These are phyloP conservation scores for Apiospora phragmitis DNA, from an alignment of 2,329 filamentous ascomycete species.

Conservation along the genomic window DNA sequence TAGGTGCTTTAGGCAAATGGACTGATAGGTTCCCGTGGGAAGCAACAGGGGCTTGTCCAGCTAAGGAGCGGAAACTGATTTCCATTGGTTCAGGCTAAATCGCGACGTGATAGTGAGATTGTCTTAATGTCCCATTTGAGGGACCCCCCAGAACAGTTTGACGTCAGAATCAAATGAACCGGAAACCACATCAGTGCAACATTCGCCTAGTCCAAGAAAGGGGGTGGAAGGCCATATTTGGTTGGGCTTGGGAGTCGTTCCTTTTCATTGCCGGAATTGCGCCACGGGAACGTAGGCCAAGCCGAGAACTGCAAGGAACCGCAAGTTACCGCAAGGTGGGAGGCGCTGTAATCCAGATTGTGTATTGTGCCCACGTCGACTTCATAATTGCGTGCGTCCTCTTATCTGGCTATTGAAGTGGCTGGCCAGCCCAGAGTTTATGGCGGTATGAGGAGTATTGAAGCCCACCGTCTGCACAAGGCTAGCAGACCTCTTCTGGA, in stretches of 20 bases:
- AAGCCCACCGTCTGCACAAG: not conserved
- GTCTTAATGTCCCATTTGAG: not conserved
- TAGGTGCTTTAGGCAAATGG: not conserved
- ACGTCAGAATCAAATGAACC: not conserved
- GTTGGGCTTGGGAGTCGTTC: not conserved
- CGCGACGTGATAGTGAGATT: not conserved
- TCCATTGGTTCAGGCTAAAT: conserved; percentile 5
- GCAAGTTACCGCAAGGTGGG: not conserved
- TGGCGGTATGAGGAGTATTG: not conserved
- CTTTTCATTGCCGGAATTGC: not conserved
- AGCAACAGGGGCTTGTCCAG: not conserved
- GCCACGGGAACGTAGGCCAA: not conserved
- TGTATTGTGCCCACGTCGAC: not conserved
- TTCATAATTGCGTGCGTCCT: not conserved
- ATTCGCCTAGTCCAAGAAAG: too few species aligned
- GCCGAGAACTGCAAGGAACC: not conserved
- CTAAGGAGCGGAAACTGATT: not conserved
- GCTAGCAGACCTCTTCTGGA: not conserved
- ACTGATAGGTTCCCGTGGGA: not conserved
- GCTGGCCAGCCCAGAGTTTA: not conserved
- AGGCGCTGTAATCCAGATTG: not conserved
- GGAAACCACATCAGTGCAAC: not conserved
- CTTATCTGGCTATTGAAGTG: not conserved
- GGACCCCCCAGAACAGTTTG: not conserved
- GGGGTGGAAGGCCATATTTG: not conserved